Evolutionary conservation across 1,284 basidiomycete species (phyloP), one percentile per base, ranked within the genome.

Genomic region (Fomitopsis pinicola): DNA sequence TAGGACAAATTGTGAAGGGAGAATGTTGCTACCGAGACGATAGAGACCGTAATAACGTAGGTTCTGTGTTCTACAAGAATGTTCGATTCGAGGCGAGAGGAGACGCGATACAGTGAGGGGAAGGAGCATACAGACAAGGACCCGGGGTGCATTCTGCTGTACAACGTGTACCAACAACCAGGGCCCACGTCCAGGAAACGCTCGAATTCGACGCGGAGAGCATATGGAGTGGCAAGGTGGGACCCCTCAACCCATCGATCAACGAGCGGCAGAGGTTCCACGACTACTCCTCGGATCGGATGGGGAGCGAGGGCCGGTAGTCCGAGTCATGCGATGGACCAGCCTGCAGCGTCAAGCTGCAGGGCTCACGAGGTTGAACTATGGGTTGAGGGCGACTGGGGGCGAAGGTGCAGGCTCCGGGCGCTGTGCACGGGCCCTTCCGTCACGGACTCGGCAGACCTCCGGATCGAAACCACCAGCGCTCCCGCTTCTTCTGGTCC

Each of bases 321-420:
- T 50, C 60, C 59, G 58, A 17, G 52, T 48, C 63, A 67, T 66
- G 68, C 69, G 55, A 62, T 64, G 66, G 66, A 69, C 73, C 73
- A 74, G 72, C 74, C 77, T 72, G 74, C 74, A 71, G 75, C 78
- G 61, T 82, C 81, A 66, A 82, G 79, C 76, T 68, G 72, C 71
- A 73, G 73, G 74, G 71, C 74, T 75, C 70, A 69, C 68, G 61
- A 62, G 63, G 69, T 61, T 62, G 64, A 68, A 58, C 64, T 63
- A 59, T 45, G 58, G 61, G 52, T 59, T 62, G 58, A 55, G 55
- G 56, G 33, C 28, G 28, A 50, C 22, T 52, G 64, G 50, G 45
- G 40, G 19, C 61, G 57, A 59, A 30, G 58, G 50, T 56, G 61
- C 59, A 62, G 69, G 71, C 69, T 55, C 69, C 70, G 53, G 69